Base-by-base conservation (phyloP, 495 filamentous ascomycete species). In the Thermothielavioides terrestris region DNA sequence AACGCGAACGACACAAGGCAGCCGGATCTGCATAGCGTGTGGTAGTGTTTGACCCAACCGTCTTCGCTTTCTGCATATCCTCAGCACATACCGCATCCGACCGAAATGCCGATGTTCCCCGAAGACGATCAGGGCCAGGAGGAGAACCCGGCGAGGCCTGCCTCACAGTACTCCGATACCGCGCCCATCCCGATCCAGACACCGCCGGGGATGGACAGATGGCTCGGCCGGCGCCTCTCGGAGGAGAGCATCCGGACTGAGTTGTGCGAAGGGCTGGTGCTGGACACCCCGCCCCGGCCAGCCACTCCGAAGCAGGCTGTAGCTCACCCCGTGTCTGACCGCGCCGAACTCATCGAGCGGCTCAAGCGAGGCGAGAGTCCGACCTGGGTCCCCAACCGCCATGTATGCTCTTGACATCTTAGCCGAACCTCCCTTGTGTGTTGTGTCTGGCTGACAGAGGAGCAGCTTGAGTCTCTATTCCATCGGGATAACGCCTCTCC, bases 281-380 rank as follows among this genome's bases (percentile, higher is more conserved):
- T 55, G 17, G 75, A 77, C 48, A 65, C 60, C 51, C 61, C 66
- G 43, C 53, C 61, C 17, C 43, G n/a, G n/a, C 60, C 60, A 7
- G 44, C 44, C 31, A 66, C 64, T 1, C 65, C 65, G n/a, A 63
- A 65, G 35, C 46, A 55, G 17, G 47, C 55, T 27, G 38, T 50
- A 27, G 43, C 59, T 14, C 56, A 56, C 41, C 45, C 59, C 27
- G 70, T 69, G 42, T 68, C 70, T 12, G 78, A 86, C 58, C 78
- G 91, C 53, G 81, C 79, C 42, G 82, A 89, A 65, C 75, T 95
- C 53, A 95, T 96, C 51, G 80, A 88, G 65, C 76, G 84, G 53
- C 76, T 95, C 54, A 97, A 96, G 70, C 77, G 76, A 66, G 79
- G 81, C 31, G 82, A 90, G 64, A 85, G 78, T 48, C 84, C 85